Percentiles rank a stretch among this genome's conserved stretches.
Conservation (phyloP, 306 rosid species). For the Rosa rugosa region DNA sequence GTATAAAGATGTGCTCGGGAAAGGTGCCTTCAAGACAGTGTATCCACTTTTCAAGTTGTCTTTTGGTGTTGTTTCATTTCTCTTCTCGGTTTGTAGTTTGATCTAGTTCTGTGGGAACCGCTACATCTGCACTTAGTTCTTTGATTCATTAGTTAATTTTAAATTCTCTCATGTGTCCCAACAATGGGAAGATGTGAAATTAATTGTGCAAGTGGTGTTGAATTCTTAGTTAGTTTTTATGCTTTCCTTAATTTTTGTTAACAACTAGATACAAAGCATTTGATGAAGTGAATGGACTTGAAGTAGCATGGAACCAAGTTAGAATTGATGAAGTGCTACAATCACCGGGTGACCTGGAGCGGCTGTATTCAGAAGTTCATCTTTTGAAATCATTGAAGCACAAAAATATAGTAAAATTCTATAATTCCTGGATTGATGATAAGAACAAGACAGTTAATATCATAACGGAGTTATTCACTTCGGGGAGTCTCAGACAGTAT, state of each 20-base stretch:
- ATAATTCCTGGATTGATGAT: conserved; percentile 13
- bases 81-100: not conserved
- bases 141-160: not conserved
- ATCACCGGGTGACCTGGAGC: conserved; percentile 5
- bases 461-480: conserved; percentile 3
- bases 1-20: conserved; percentile 11
- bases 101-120: not conserved
- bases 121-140: not conserved
- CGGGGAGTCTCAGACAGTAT: conserved; percentile 12
- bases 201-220: not conserved
- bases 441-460: conserved; percentile 11
- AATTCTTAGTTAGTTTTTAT: not conserved
- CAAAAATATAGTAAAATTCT: not conserved
- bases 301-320: conserved; percentile 15
- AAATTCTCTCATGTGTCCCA: not conserved
- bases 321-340: conserved; percentile 11
- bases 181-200: not conserved
- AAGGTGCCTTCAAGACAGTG: conserved; percentile 15
- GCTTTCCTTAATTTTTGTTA: not conserved
- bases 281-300: conserved; percentile 17
- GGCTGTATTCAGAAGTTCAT: conserved; percentile 12
- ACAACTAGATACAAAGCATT: conserved; percentile 11
- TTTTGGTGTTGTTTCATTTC: not conserved
- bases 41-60: not conserved
- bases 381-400: conserved; percentile 24